phyloP scores from a whole-genome alignment of 148 eudicot genomes.

The Fallopia convolvulus region DNA sequence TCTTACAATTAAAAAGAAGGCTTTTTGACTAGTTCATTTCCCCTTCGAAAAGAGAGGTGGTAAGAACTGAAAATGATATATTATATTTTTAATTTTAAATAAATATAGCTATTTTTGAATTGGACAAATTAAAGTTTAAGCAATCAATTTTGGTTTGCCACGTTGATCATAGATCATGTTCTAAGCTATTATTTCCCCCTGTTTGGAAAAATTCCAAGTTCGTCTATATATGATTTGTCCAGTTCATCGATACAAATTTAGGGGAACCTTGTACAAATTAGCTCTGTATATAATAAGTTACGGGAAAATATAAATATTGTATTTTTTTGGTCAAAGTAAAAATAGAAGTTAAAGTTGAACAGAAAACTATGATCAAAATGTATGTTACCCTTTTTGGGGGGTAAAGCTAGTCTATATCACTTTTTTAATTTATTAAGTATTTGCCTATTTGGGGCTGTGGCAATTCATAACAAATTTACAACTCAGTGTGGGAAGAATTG shows the following conservation, averaged over 20 bases:
- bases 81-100: not conserved
- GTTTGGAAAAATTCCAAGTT: not conserved
- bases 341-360: no score
- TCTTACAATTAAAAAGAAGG: not conserved
- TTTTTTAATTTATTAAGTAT: no score
- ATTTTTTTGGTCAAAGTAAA: no score
- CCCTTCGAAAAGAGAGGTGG: not conserved
- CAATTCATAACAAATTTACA: no score
- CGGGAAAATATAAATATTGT: no score
- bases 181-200: not conserved
- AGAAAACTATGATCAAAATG: no score
- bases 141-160: not conserved
- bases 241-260: not conserved
- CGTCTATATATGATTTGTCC: not conserved
- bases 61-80: not conserved
- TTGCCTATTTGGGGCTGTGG: no score
- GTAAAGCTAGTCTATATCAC: no score
- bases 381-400: no score
- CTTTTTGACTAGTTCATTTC: not conserved
- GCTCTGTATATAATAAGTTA: no score
- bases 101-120: not conserved
- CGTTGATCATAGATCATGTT: not conserved
- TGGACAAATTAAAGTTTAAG: not conserved
- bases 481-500: no score
- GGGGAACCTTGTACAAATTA: no score